Percentiles rank a stretch among this genome's conserved stretches.
Evolutionary conservation across 306 rosid species (phyloP).

Genomic region (Quillaja saponaria): DNA sequence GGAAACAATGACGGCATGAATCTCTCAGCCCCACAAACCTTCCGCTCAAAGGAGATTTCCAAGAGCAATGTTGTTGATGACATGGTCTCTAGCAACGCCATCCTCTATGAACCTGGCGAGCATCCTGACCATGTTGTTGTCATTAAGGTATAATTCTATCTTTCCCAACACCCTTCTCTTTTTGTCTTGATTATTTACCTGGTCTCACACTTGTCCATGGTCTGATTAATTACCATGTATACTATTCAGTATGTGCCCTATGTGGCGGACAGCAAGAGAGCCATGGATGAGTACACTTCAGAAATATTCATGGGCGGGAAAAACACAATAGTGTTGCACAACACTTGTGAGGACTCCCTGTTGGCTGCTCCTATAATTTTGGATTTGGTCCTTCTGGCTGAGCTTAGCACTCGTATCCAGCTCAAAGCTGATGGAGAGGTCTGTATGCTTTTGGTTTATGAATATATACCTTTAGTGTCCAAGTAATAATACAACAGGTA

Average conservation of each 20-base stretch:
- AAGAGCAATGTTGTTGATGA: conserved; percentile 98
- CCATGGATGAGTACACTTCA: conserved; percentile 98
- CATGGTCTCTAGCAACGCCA: conserved; percentile 94
- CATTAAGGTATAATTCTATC: conserved; percentile 60
- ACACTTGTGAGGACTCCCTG: conserved; percentile 99
- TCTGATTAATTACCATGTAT: conserved; percentile 16
- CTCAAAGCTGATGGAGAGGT: conserved; percentile 93
- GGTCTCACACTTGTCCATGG: not conserved
- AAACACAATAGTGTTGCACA: conserved; percentile 92
- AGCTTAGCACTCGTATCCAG: conserved; percentile 92
- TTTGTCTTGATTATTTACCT: not conserved
- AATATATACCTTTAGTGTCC: conserved; percentile 7
- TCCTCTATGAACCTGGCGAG: conserved; percentile 88
- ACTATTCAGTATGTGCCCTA: conserved; percentile 77
- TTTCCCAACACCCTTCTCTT: not conserved
- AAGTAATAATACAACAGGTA: not conserved
- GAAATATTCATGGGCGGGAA: conserved; percentile 98
- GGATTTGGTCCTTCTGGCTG: conserved; percentile 96
- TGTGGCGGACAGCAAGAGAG: conserved; percentile 97
- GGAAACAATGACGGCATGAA: conserved; percentile 99
- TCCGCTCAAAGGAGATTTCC: conserved; percentile 96
- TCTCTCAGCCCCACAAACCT: conserved; percentile 96
- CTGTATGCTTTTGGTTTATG: not conserved
- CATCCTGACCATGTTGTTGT: conserved; percentile 99
- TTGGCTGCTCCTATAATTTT: conserved; percentile 96